Evolutionary conservation across 1,284 basidiomycete genomes (phyloP).

Genomic region (Naganishia albida): DNA sequence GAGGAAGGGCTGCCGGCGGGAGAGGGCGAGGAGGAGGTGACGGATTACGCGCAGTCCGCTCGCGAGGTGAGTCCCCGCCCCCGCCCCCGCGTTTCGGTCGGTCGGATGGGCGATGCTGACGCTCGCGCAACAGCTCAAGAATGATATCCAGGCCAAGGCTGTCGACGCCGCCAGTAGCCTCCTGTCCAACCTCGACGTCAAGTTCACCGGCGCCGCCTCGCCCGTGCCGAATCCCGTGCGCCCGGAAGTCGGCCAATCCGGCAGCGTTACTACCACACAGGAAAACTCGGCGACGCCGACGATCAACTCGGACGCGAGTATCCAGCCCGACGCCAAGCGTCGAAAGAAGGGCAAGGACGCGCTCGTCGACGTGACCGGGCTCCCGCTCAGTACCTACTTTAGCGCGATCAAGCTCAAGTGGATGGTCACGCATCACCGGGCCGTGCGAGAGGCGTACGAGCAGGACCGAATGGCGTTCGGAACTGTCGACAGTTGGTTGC

Average conservation of each 20-base stretch:
- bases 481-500: conserved; percentile 94
- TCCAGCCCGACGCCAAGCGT: conserved; percentile 35
- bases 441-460: conserved; percentile 77
- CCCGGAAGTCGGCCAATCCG: conserved; percentile 17
- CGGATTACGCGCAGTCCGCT: conserved; percentile 23
- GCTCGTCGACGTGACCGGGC: conserved; percentile 74
- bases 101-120: conserved; percentile 37
- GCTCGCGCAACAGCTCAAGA: conserved; percentile 30
- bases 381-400: conserved; percentile 95
- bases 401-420: conserved; percentile 93
- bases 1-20: conserved; percentile 63
- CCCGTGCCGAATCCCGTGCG: conserved; percentile 10
- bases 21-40: conserved; percentile 40
- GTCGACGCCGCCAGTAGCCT: conserved; percentile 9
- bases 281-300: conserved; percentile 25
- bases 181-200: conserved; percentile 17
- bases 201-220: conserved; percentile 11
- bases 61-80: conserved; percentile 23
- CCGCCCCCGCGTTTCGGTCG: too few species aligned
- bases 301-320: conserved; percentile 22
- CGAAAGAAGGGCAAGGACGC: conserved; percentile 63
- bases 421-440: conserved; percentile 89
- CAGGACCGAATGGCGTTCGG: conserved; percentile 83
- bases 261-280: conserved; percentile 22
- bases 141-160: conserved; percentile 18